Evolutionary conservation across 1,284 basidiomycete genomes (phyloP), one percentile per base, ranked within the genome.

Genomic region (Trichosporon sp.): DNA sequence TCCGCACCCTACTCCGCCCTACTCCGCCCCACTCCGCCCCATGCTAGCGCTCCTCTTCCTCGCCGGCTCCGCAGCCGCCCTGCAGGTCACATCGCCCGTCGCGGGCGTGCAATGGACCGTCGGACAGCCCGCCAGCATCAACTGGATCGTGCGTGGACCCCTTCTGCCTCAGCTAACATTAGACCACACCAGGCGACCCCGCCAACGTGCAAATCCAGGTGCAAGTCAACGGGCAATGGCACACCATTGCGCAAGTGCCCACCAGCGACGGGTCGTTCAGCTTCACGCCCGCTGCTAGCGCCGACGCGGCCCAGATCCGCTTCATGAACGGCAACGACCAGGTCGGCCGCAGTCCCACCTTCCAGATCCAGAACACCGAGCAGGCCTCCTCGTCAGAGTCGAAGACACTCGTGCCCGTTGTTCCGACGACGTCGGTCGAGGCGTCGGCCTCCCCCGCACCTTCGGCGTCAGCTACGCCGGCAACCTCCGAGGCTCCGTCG

Each of bases 171-270:
- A 11, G 27, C 46, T 52, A 27, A 54, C 49, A 2, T 25, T n/a
- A 54, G 49, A 29, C 27, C 25, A 23, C 49, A 6, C 49, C 49
- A 25, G 27, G 14, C 10, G 49, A 54, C 27, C 49, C 49, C 27
- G 49, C 49, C 49, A 27, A 54, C 25, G 49, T 54, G 16, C 49
- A 54, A 27, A 54, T 54, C 49, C 49, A 54, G 49, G 49, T 54
- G 14, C 49, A 29, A 27, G 49, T 54, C 19, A 54, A 54, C 49
- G 49, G 49, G 6, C 49, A 54, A 16, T 54, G 49, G 49, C 49
- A 54, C 49, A 54, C 25, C 14, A 54, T 54, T 27, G 49, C 49
- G 13, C 25, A 54, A 16, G 49, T 54, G 14, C 49, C 49, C 14
- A 54, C 19, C 25, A 6, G 27, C 14, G 49, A 54, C 49, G 49